A percentile compares a stretch with the other conserved stretches of the same genome.
Conservation (phyloP, 2,329 filamentous ascomycete genomes). For the Rutstroemia sp. region DNA sequence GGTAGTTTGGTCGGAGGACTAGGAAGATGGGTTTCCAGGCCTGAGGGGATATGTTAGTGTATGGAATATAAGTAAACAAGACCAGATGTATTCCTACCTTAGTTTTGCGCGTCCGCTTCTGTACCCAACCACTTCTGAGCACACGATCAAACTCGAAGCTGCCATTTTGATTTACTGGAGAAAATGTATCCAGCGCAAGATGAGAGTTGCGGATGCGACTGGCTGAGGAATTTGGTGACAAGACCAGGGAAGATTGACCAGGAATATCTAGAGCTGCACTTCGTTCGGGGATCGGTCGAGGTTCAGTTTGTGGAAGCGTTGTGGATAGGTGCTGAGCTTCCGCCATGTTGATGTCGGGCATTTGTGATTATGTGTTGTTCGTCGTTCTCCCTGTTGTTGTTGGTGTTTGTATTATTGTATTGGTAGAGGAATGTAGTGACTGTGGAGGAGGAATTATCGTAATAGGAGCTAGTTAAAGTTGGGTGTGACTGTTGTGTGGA, state of each 20-base stretch:
- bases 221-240: constrained; percentile 20
- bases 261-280: constrained; percentile 18
- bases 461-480: background rate
- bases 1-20: constrained; percentile 80
- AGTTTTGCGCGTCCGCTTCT: constrained; percentile 87
- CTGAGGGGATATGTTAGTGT: constrained; percentile 35
- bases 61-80: background rate
- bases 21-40: constrained; percentile 87
- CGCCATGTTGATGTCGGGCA: constrained; percentile 17
- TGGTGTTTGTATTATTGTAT: background rate
- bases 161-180: constrained; percentile 87
- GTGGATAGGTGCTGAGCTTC: constrained; percentile 14
- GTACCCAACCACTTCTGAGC: constrained; percentile 78
- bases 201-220: constrained; percentile 31
- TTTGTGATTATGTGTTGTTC: background rate
- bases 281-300: constrained; percentile 22
- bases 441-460: too few relatives aligned
- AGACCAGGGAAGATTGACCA: constrained; percentile 12
- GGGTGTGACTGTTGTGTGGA: background rate
- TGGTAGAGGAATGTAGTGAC: background rate
- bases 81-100: constrained; percentile 50
- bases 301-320: constrained; percentile 14
- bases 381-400: background rate
- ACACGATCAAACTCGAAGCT: constrained; percentile 95
- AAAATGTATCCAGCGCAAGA: constrained; percentile 58